Conservation (phyloP, 768 basidiomycete species). For the Rhodotorula taiwanensis region DNA sequence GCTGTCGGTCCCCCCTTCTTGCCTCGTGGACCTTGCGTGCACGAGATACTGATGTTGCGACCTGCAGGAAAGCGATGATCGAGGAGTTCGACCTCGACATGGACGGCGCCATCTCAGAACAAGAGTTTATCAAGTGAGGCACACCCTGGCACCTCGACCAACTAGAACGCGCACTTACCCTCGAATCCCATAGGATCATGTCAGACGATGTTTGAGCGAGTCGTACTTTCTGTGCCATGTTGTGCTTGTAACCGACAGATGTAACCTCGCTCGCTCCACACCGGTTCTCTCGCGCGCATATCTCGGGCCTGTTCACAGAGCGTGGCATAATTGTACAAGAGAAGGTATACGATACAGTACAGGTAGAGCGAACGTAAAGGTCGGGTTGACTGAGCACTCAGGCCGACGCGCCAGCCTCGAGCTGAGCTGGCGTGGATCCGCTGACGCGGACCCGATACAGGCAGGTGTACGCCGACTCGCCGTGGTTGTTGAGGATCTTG, state of each 20-base stretch:
- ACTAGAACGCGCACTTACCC: neutral
- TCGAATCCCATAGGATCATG: slow-evolving; percentile 5
- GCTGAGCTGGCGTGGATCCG: slow-evolving; percentile 21
- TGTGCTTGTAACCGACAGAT: too few relatives aligned
- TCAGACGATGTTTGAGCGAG: slow-evolving; percentile 3
- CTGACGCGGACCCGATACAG: slow-evolving; percentile 50
- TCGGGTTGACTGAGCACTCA: too few relatives aligned
- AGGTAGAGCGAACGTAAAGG: too few relatives aligned
- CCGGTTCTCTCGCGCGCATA: too few relatives aligned
- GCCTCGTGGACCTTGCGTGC: neutral
- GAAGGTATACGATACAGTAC: too few relatives aligned
- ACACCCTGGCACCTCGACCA: too few relatives aligned
- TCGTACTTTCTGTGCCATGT: too few relatives aligned
- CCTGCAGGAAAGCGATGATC: slow-evolving; percentile 74
- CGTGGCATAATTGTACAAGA: too few relatives aligned
- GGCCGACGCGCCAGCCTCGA: neutral
- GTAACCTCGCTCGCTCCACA: too few relatives aligned
- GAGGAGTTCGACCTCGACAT: slow-evolving; percentile 99
- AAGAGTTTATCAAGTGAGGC: slow-evolving; percentile 60
- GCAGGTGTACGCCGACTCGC: slow-evolving; percentile 73
- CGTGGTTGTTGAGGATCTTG: slow-evolving; percentile 79
- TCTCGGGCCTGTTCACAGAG: too few relatives aligned
- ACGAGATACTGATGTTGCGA: neutral
- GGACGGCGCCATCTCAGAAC: slow-evolving; percentile 93
- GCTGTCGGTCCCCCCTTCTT: slow-evolving; percentile 58